Base-by-base conservation (phyloP, 2,329 filamentous ascomycete genomes). In the Colletotrichum limetticola region DNA sequence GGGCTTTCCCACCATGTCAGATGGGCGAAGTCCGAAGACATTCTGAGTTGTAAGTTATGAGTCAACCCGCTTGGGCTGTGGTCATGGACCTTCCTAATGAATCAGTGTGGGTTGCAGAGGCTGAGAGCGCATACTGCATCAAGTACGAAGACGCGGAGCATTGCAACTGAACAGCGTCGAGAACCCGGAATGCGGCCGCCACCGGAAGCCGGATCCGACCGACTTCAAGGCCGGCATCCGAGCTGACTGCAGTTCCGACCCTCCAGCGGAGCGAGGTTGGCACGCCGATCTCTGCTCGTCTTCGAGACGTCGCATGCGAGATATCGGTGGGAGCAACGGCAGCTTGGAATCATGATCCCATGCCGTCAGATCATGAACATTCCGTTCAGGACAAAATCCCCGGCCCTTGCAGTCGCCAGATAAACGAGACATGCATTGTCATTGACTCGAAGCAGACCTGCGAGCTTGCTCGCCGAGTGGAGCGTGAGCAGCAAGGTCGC, bases 201-300 rank as follows among this genome's bases (percentile, higher is more conserved):
- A 11, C n/a, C 32, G 46, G 68, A 26, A 30, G 14, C 56, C 37
- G 69, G 52, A n/a, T 46, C 56, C 42, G 42, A 22, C 35, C 42
- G 58, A 37, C 52, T 52, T 28, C 24, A 24, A 24, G 37, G 46
- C 28, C 26, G 32, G 64, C 52, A 56, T 46, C 24, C 52, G 24
- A 72, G 49, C 57, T 30, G 32, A 30, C 6, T 42, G 37, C 58
- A 58, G 49, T 28, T 26, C 65, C 64, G 69, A 58, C 24, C 35
- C 62, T 56, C 58, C 19, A 30, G 57, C 57, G 57, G 49, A 55
- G 57, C 57, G 57, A 57, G 32, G 19, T 49, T 14, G 26, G 26
- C n/a, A 35, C 35, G 49, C 19, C 57, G 35, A 46, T 37, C 57
- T 49, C 42, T 22, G 59, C 30, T 42, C 30, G 30, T 32, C 35